phyloP scores from a whole-genome alignment of 352 stramenopile species.

The Blastocystis sp. region DNA sequence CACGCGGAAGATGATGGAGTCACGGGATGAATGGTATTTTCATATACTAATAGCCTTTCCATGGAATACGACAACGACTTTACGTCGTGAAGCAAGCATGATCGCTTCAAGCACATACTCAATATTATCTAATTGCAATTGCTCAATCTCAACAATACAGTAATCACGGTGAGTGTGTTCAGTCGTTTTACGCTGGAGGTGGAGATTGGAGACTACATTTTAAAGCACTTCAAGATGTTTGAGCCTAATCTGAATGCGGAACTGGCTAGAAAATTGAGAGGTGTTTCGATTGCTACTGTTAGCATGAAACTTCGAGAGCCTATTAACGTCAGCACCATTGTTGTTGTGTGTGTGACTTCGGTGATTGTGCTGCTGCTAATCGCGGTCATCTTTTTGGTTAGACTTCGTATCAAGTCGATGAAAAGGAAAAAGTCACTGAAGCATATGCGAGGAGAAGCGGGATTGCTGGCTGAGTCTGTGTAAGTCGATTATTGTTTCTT shows the following conservation, averaged over 20 bases:
- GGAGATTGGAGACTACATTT: neutral
- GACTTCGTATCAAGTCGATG: neutral
- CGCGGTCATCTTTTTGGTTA: neutral
- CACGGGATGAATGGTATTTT: too few relatives aligned
- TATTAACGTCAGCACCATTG: neutral
- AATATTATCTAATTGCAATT: too few relatives aligned
- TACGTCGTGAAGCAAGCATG: too few relatives aligned
- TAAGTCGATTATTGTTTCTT: neutral
- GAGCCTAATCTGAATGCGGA: neutral
- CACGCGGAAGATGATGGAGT: too few relatives aligned
- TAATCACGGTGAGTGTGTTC: neutral
- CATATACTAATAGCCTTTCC: too few relatives aligned
- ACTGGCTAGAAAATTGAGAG: neutral
- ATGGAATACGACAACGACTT: too few relatives aligned
- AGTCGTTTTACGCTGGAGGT: neutral
- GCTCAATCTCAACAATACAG: too few relatives aligned
- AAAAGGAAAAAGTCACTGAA: neutral
- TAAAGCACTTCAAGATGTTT: neutral
- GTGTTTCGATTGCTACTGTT: neutral
- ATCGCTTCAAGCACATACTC: too few relatives aligned
- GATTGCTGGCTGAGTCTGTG: neutral
- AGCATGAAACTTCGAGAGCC: neutral
- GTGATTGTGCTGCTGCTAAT: neutral
- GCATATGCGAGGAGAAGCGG: neutral
- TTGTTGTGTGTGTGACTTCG: too few relatives aligned